phyloP scores from a whole-genome alignment of 495 filamentous ascomycete species.

The Hypoxylon trugodes region DNA sequence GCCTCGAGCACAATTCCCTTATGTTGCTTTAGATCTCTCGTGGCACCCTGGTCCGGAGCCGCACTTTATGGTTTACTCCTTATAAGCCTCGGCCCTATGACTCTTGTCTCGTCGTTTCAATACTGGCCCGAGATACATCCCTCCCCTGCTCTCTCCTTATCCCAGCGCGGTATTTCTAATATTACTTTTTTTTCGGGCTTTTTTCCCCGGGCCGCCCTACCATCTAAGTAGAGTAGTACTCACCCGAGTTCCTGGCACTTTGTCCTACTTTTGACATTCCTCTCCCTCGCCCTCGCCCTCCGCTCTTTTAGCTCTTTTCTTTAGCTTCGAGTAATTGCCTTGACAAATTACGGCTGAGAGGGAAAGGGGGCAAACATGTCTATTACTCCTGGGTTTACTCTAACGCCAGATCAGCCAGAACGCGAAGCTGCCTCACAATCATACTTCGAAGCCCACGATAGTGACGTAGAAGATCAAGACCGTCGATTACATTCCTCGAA shows the following conservation, averaged over 20 bases:
- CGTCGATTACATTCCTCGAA: slow-evolving; percentile 43
- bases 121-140: neutral
- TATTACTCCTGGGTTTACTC: slow-evolving; percentile 29
- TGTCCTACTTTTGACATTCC: slow-evolving; percentile 22
- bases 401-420: slow-evolving; percentile 34
- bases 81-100: slow-evolving; percentile 14
- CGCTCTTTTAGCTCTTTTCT: slow-evolving; percentile 16
- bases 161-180: slow-evolving; percentile 21
- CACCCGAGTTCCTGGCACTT: slow-evolving; percentile 15
- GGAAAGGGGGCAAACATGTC: slow-evolving; percentile 33
- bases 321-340: slow-evolving; percentile 8
- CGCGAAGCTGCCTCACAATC: slow-evolving; percentile 21
- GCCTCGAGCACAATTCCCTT: slow-evolving; percentile 3
- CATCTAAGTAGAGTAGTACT: slow-evolving; percentile 33
- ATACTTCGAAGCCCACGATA: slow-evolving; percentile 43
- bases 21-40: slow-evolving; percentile 14
- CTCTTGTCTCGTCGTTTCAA: slow-evolving; percentile 18
- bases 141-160: slow-evolving; percentile 13
- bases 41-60: slow-evolving; percentile 28
- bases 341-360: slow-evolving; percentile 9
- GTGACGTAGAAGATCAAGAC: slow-evolving; percentile 50
- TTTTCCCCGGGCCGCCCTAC: slow-evolving; percentile 18
- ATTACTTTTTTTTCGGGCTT: slow-evolving; percentile 15
- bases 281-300: slow-evolving; percentile 14
- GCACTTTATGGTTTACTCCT: slow-evolving; percentile 13